phyloP scores from a whole-genome alignment of 1,139 yeast species.

The Torulaspora globosa region DNA sequence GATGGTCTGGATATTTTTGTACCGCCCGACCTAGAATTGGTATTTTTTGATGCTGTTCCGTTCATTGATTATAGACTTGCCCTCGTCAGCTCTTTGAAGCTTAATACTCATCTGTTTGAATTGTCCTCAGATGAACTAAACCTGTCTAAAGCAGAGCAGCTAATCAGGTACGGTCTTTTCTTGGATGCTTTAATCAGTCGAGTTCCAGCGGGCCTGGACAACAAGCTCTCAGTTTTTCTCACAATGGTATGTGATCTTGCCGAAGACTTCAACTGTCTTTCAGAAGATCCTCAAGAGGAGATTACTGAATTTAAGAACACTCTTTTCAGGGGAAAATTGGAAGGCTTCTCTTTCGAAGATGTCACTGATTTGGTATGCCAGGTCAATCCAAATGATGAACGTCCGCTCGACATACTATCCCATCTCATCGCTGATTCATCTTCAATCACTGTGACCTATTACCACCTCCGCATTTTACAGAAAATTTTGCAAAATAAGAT shows the following conservation, averaged over 20 bases:
- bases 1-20: constrained; percentile 16
- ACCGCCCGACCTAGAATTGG: constrained; percentile 13
- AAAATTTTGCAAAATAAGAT: constrained; percentile 33
- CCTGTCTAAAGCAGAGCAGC: constrained; percentile 13
- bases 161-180: constrained; percentile 30
- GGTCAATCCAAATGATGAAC: neutral
- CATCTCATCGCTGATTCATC: neutral
- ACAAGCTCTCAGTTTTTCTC: constrained; percentile 26
- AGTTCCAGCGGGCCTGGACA: constrained; percentile 19
- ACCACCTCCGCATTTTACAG: constrained; percentile 28
- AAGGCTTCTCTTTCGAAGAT: constrained; percentile 22
- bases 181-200: constrained; percentile 23
- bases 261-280: constrained; percentile 38
- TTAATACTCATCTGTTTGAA: constrained; percentile 40
- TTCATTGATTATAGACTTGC: constrained; percentile 39
- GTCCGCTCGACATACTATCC: neutral
- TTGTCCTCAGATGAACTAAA: constrained; percentile 11
- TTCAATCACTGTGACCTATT: constrained; percentile 14
- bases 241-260: constrained; percentile 39
- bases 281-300: constrained; percentile 22
- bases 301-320: constrained; percentile 22
- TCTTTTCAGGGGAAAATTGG: constrained; percentile 13
- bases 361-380: neutral
- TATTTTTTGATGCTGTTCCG: constrained; percentile 24
- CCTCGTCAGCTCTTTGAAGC: constrained; percentile 46